phyloP scores from a whole-genome alignment of 2,329 filamentous ascomycete species.

The Pyrenophora tritici-repentis region DNA sequence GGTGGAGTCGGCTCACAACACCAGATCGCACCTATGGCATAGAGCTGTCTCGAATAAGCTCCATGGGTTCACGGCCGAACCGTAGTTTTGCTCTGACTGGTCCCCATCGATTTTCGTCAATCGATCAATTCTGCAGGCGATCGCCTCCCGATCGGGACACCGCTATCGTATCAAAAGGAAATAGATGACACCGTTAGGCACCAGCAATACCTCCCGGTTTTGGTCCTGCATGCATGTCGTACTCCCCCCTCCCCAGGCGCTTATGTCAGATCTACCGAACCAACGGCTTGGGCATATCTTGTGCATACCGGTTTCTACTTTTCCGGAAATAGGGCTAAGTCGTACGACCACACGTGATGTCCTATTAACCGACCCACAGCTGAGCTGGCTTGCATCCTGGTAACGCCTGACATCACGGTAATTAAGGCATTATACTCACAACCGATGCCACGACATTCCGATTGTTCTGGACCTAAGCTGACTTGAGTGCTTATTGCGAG shows the following conservation, averaged over 20 bases:
- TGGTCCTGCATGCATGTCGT: background rate
- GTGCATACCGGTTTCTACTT: background rate
- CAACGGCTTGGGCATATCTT: background rate
- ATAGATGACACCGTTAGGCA: no score
- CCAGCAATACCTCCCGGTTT: no score
- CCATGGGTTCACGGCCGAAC: no score
- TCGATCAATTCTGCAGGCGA: no score
- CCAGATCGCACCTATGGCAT: no score
- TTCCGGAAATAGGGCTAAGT: background rate
- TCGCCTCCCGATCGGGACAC: no score
- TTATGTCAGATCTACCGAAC: background rate
- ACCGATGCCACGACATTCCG: background rate
- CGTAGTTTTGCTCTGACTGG: no score
- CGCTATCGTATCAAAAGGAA: no score
- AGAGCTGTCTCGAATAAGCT: no score
- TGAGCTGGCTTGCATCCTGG: background rate
- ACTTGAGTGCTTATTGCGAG: background rate
- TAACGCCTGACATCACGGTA: slow-evolving; percentile 1
- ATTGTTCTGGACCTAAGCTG: background rate
- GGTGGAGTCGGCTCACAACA: background rate
- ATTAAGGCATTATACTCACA: background rate
- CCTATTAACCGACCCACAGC: background rate
- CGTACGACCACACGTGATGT: background rate
- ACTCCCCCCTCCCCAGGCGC: background rate
- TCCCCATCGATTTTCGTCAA: background rate